Evolutionary conservation across 2,329 filamentous ascomycete genomes (phyloP).

Genomic region (Tolypocladium amazonense): DNA sequence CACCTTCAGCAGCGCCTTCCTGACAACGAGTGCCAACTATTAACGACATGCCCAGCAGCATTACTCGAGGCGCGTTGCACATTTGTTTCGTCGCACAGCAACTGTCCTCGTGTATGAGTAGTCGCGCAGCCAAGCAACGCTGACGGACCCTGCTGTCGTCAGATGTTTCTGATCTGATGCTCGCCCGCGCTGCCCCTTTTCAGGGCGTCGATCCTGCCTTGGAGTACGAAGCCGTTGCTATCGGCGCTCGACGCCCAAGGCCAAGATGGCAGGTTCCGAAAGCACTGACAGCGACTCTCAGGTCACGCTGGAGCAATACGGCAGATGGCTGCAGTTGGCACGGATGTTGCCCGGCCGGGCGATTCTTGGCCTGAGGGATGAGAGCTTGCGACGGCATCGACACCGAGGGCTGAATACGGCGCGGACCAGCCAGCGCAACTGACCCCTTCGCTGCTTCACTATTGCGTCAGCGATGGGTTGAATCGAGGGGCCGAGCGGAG

Average conservation of each 20-base stretch:
- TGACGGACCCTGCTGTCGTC: background rate
- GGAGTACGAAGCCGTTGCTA: background rate
- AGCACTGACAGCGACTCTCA: background rate
- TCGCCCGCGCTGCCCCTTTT: background rate
- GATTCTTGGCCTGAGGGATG: too few relatives aligned
- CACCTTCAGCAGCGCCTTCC: background rate
- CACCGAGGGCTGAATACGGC: background rate
- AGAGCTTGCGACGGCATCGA: background rate
- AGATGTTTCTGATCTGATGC: background rate
- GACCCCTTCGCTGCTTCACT: background rate
- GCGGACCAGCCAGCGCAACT: background rate
- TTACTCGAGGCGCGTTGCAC: background rate
- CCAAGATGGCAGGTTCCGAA: background rate
- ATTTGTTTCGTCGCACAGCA: background rate
- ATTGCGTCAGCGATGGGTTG: background rate
- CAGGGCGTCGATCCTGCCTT: background rate
- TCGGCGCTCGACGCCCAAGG: background rate
- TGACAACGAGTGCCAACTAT: background rate
- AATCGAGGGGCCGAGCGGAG: background rate
- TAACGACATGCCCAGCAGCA: background rate
- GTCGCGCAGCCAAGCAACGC: background rate
- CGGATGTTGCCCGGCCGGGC: background rate
- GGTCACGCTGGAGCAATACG: background rate
- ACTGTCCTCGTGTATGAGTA: too few relatives aligned
- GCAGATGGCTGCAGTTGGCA: background rate